Base-by-base conservation (phyloP, 2,329 filamentous ascomycete species). In the Acephala macrosclerotiorum region DNA sequence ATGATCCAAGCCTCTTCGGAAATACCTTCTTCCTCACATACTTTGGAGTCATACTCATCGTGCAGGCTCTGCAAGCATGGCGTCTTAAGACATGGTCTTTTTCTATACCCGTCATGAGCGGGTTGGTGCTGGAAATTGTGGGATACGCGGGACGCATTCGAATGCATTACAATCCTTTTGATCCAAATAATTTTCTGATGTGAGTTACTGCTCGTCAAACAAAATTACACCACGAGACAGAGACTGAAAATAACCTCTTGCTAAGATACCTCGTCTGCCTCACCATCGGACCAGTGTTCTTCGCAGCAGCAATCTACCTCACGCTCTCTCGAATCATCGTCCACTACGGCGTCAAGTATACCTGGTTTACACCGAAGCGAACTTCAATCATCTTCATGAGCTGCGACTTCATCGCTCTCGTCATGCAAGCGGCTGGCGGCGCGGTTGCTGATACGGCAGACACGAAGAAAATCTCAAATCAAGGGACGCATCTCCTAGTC, bases 281-380 rank as follows among this genome's bases (percentile, higher is more conserved):
- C 14, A 75, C 72, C 4, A 72, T 74, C 16, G 67, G 49, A 5
- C 69, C 69, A 14, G 67, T 87, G 47, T 82, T 89, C 66, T 81
- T 88, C 77, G 86, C 86, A 78, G 84, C 86, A 70, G 83, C 83
- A 73, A 83, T 89, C 76, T 89, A 89, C 79, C 82, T 89, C 68
- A 69, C 87, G 57, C 78, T 77, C 2, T 85, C 85, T 53, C 83
- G 87, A 62, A 79, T 88, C 67, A 83, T 87, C 61, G 73, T 85
- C 20, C 79, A 80, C 60, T 84, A 87, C 60, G 66, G 66, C 9
- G 22, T 58, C 26, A 14, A 56, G 4, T 57, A 66, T 71, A 83
- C 82, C 20, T 76, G 79, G 18, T 74, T 85, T 42, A 78, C 78
- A 22, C 81, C 83, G 2, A 76, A 77, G 18, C 74, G 80, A 57